Base-by-base conservation (phyloP, 2,329 filamentous ascomycete genomes). In the Fusarium burgessii region DNA sequence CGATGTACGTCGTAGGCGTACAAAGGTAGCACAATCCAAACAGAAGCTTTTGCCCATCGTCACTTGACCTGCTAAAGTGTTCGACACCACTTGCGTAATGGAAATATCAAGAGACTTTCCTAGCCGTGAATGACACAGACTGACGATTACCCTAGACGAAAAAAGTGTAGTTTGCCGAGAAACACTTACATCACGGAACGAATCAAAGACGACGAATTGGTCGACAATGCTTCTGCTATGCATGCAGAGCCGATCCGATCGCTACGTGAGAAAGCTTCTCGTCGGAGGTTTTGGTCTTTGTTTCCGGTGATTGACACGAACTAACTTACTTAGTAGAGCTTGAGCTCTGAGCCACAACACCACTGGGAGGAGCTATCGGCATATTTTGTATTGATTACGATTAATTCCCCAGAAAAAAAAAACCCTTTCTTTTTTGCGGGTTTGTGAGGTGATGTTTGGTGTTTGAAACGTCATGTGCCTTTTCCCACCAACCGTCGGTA, bases 11-110 rank as follows among this genome's bases (percentile, higher is more conserved):
- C 42, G 35, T 23, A 36, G 40, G 40, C 20, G 55, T 32, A 29
- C 29, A 47, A 29, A 33, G 14, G 45, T 33, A 51, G n/a, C 52
- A 62, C 55, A 42, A 69, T 43, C 29, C 27, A 36, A 58, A 54
- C 15, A 49, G 20, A 40, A 32, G 27, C 35, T 23, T 68, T 43
- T 45, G 17, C 43, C 18, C 42, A 70, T 40, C 41, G 27, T 70
- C 66, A 56, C 55, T 55, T 52, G 68, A 62, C 46, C 43, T 66
- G 29, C 15, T 15, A 13, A 50, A 60, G 35, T 29, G 27, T 57
- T 51, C n/a, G 15, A 66, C n/a, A 52, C 27, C 57, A 50, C 47
- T 64, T 71, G 68, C 68, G 68, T 71, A 68, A 71, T 71, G 40
- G 10, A 17, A 45, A 47, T 56, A 58, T 41, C 20, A 68, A 50